Evolutionary conservation across 106 monocot genomes (phyloP).

Genomic region (Amphibolis antarctica): DNA sequence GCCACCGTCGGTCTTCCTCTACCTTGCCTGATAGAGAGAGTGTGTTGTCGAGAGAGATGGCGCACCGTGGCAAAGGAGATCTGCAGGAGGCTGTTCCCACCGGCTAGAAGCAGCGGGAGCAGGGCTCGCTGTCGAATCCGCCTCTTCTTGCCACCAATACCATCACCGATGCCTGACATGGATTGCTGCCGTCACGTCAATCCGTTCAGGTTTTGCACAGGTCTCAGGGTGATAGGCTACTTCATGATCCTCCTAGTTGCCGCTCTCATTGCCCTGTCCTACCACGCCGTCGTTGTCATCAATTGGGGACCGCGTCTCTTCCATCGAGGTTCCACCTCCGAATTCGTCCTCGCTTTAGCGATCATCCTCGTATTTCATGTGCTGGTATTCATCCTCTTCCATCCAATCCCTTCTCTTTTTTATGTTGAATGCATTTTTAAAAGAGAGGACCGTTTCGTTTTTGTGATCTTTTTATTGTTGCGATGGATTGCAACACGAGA

Average conservation of each 20-base stretch:
- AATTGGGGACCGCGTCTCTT: conserved; percentile 56
- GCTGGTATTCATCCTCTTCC: conserved; percentile 29
- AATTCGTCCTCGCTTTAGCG: conserved; percentile 23
- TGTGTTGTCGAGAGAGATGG: no score
- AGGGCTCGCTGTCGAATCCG: background rate
- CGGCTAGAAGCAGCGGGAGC: conserved; percentile 1
- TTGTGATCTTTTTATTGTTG: no score
- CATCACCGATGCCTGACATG: conserved; percentile 9
- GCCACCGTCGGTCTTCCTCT: no score
- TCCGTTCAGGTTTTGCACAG: conserved; percentile 56
- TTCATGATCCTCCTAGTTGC: conserved; percentile 54
- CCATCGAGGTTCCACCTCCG: conserved; percentile 13
- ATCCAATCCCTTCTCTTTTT: background rate
- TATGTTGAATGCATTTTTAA: no score
- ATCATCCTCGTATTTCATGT: conserved; percentile 46
- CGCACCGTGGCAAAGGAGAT: conserved; percentile 27
- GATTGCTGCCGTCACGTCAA: conserved; percentile 45
- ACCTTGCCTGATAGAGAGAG: no score
- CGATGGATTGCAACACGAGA: no score
- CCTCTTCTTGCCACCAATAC: background rate
- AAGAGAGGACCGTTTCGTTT: no score
- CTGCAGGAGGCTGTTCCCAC: conserved; percentile 37
- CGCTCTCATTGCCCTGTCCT: conserved; percentile 44
- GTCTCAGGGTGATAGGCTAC: conserved; percentile 60
- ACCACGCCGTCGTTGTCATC: conserved; percentile 67